Base-by-base conservation (phyloP, 495 filamentous ascomycete species). In the Chlorociboria aeruginascens region DNA sequence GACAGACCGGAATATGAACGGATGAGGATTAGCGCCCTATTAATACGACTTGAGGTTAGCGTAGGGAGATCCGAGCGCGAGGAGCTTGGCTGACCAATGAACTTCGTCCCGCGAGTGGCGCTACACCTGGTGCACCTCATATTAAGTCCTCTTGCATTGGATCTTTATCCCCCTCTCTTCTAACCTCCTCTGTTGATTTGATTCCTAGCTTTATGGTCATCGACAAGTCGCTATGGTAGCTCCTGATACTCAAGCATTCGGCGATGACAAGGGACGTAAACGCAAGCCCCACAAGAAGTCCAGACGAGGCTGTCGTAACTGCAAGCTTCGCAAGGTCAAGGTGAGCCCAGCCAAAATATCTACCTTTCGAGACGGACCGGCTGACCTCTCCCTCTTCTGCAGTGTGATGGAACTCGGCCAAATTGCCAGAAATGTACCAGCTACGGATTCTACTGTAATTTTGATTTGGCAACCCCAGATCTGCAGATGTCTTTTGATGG, bases 361-460 rank as follows among this genome's bases (percentile, higher is more conserved):
- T 37, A 13, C 3, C 46, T 33, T 28, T 43, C 16, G 3, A 9
- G 25, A 10, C 31, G 0, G 3, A 31, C 43, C 39, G 47, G 44
- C 39, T 17, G 30, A 40, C 33, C 14, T 13, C 9, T 37, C 12
- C 41, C 44, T n/a, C 17, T 9, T 25, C 40, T 47, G 13, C 16
- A 73, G 70, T 73, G 69, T 57, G 70, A 73, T 51, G 69, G 72
- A 49, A 53, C 50, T 1, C 64, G 61, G 33, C 70, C 69, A 8
- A 46, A 45, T 8, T 73, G 70, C 54, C 51, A 59, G 36, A 65
- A 58, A 48, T 73, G 70, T 47, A 30, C 54, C 9, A 35, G 56
- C 3, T 74, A 64, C 46, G 62, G 68, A 12, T 66, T 70, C 3
- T 48, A 57, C 9, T 74, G 69, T 56, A 63, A 59, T 50, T 74